Evolutionary conservation across 2,329 filamentous ascomycete species (phyloP).

Genomic region (Volutella citrinella): DNA sequence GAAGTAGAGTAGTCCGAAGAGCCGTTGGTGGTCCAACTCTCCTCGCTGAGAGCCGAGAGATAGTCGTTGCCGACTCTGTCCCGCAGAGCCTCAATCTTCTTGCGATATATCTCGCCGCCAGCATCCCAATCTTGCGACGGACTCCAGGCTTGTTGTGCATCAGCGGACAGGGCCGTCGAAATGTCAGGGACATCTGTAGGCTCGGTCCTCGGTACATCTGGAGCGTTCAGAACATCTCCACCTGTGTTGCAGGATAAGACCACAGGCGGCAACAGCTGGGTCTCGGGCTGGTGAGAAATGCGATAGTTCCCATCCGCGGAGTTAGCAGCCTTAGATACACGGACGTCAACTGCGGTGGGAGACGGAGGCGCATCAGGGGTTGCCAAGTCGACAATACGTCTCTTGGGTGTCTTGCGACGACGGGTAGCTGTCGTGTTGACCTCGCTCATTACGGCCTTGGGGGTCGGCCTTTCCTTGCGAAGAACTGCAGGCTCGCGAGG

Average conservation of each 20-base stretch:
- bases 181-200: conserved; percentile 19
- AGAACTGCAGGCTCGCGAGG: conserved; percentile 50
- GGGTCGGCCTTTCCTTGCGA: conserved; percentile 57
- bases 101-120: conserved; percentile 75
- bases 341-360: conserved; percentile 28
- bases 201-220: conserved; percentile 24
- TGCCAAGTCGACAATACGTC: conserved; percentile 63
- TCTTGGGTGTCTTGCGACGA: conserved; percentile 57
- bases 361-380: conserved; percentile 42
- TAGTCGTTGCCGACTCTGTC: conserved; percentile 85
- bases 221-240: conserved; percentile 20
- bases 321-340: conserved; percentile 16
- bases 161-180: conserved; percentile 14
- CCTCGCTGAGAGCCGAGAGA: conserved; percentile 81
- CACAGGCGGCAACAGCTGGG: conserved; percentile 30
- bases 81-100: conserved; percentile 82
- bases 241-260: conserved; percentile 32
- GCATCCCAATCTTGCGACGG: conserved; percentile 59
- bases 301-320: conserved; percentile 38
- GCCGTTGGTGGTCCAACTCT: conserved; percentile 50
- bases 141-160: conserved; percentile 32
- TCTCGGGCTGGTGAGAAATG: conserved; percentile 41
- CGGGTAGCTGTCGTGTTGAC: conserved; percentile 57
- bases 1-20: conserved; percentile 20
- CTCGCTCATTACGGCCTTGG: conserved; percentile 55